phyloP scores from a whole-genome alignment of 106 monocot genomes.

The Dioscorea alata region DNA sequence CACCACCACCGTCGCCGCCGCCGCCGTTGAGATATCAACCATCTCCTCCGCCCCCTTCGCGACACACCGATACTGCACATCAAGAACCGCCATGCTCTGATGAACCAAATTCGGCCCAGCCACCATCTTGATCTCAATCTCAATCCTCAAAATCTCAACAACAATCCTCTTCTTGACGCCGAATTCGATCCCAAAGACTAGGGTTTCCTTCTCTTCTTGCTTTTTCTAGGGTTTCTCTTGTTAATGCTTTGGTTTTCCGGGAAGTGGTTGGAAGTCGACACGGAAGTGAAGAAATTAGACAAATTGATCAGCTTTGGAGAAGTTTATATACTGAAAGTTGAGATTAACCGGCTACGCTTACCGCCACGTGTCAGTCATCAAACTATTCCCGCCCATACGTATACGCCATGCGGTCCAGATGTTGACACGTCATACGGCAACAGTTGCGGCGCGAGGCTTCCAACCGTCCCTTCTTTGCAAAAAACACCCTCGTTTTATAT shows the following conservation, averaged over 20 bases:
- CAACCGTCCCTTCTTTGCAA: too few relatives aligned
- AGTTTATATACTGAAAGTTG: too few relatives aligned
- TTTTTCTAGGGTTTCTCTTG: neutral
- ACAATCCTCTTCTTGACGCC: neutral
- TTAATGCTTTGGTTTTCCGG: neutral
- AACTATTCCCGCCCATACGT: too few relatives aligned
- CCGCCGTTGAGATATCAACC: constrained; percentile 18
- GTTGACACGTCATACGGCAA: too few relatives aligned
- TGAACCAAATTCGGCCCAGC: constrained; percentile 55
- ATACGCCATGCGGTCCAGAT: too few relatives aligned
- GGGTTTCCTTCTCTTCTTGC: neutral
- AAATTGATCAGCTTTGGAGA: too few relatives aligned
- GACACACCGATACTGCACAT: constrained; percentile 32
- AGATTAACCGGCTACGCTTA: too few relatives aligned
- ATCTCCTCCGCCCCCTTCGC: constrained; percentile 41
- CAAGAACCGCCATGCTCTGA: constrained; percentile 42
- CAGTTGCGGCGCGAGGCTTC: too few relatives aligned
- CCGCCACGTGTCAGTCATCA: too few relatives aligned
- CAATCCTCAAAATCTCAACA: neutral
- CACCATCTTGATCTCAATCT: constrained; percentile 38
- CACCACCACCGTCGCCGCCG: neutral
- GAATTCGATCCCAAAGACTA: neutral
- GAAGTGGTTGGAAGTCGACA: neutral
- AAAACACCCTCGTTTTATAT: too few relatives aligned
- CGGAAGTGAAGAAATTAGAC: too few relatives aligned